Evolutionary conservation across 2,329 filamentous ascomycete genomes (phyloP), one percentile per base, ranked within the genome.

Genomic region (Didymella glomerata): DNA sequence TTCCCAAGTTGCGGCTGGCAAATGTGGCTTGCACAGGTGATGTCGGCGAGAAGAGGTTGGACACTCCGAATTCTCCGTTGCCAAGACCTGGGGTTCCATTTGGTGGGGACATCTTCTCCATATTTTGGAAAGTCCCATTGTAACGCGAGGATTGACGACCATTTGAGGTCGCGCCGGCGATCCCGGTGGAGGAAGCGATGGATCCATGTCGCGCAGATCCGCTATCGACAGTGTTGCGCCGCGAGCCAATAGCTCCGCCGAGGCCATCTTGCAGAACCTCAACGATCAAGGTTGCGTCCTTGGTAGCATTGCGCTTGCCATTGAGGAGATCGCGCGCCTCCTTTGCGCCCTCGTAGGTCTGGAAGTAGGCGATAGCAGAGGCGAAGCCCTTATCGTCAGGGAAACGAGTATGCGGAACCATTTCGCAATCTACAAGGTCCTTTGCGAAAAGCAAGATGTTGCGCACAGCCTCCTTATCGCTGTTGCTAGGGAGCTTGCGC

Each of bases 1-100:
- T 92, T 66, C 90, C 88, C 78, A 77, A 54, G 44, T 77, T 78
- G 48, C 84, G 82, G 60, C 88, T 87, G n/a, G 81, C 81, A n/a
- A 90, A 81, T 52, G 89, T 86, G 70, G 88, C 90, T 41, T 86
- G 88, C 54, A 92, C 88, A 1, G 90, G 90, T 6, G 90, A 92
- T 66, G 90, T 89, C 0, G 89, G 86, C 13, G 88, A 90, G 77
- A 92, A 93, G 25, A 91, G 78, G 61, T 81, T 87, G 64, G 88
- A 86, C 50, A 84, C 83, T n/a, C 85, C 80, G 48, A 90, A 82
- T 60, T 90, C 87, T 60, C 81, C 84, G 55, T 82, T 83, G 64
- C 81, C 80, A 68, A 83, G 83, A 50, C 81, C 78, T 41, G 80
- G 80, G 60, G 83, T 87, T 57, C 73, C 74, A 60, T 84, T 82